Conservation (phyloP, 805 yeast genomes). For the Candida pini region DNA sequence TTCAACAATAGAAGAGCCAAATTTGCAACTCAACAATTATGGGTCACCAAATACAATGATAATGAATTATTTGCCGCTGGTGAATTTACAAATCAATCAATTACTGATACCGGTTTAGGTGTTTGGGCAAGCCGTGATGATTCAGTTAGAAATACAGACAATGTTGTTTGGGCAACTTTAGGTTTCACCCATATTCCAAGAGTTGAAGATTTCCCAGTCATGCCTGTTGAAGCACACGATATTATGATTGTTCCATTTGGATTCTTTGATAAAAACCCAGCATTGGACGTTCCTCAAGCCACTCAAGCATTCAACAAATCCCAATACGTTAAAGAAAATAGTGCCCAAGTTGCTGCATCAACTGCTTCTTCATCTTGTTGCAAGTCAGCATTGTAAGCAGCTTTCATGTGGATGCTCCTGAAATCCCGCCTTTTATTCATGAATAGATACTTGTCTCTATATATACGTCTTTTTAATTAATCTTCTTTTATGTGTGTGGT, state of each 20-base stretch:
- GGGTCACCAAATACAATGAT: conserved; percentile 78
- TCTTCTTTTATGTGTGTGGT: too few relatives aligned
- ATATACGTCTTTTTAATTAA: not conserved
- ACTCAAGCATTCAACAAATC: conserved; percentile 65
- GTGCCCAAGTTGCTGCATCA: conserved; percentile 6
- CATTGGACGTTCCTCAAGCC: conserved; percentile 71
- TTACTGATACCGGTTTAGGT: conserved; percentile 62
- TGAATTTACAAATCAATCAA: conserved; percentile 80
- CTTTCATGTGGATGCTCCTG: too few relatives aligned
- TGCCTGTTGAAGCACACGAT: conserved; percentile 78
- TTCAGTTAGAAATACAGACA: conserved; percentile 64
- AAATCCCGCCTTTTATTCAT: too few relatives aligned
- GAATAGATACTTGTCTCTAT: not conserved
- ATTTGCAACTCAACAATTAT: conserved; percentile 71
- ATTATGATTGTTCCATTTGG: conserved; percentile 65
- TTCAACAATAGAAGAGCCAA: conserved; percentile 66
- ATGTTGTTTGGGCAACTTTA: conserved; percentile 77
- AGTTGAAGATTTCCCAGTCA: conserved; percentile 83
- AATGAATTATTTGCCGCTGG: conserved; percentile 75
- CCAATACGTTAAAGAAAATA: conserved; percentile 29
- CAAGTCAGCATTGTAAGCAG: conserved; percentile 27
- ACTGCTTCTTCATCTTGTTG: conserved; percentile 27
- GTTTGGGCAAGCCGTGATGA: conserved; percentile 67
- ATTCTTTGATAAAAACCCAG: conserved; percentile 75
- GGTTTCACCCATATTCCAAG: conserved; percentile 81